These are phyloP conservation scores for Pythium brassicae DNA, from an alignment of 352 stramenopile genomes.

Conservation along the genomic window DNA sequence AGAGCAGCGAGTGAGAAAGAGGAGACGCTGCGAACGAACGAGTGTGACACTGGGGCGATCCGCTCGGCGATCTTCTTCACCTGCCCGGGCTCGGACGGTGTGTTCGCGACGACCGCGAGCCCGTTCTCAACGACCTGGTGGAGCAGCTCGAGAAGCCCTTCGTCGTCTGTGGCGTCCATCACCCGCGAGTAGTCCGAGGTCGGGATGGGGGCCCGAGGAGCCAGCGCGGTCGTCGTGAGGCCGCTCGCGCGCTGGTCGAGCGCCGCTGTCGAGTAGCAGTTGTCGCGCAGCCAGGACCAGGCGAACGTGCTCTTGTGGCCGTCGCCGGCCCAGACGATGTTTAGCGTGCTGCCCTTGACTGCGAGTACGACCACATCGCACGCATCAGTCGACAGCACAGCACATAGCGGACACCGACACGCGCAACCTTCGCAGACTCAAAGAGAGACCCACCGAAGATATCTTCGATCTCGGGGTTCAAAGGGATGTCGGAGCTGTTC, in stretches of 20 bases:
- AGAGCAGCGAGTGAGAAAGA: not conserved
- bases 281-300: slow-evolving; percentile 67
- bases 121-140: slow-evolving; percentile 67
- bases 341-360: slow-evolving; percentile 71
- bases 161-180: slow-evolving; percentile 50
- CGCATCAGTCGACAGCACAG: not conserved
- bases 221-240: slow-evolving; percentile 43
- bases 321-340: slow-evolving; percentile 63
- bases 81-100: slow-evolving; percentile 39
- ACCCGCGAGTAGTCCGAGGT: slow-evolving; percentile 58
- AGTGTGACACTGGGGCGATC: slow-evolving; percentile 77
- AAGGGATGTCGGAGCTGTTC: slow-evolving; percentile 62
- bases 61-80: slow-evolving; percentile 77
- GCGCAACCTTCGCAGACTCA: too few species aligned
- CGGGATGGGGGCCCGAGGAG: slow-evolving; percentile 43
- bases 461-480: slow-evolving; percentile 60
- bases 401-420: too few species aligned
- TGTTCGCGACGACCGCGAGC: slow-evolving; percentile 71
- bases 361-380: not conserved
- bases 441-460: slow-evolving; percentile 47
- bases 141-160: slow-evolving; percentile 63
- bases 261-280: slow-evolving; percentile 63
- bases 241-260: slow-evolving; percentile 43
- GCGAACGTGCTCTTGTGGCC: slow-evolving; percentile 66
- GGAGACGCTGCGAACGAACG: slow-evolving; percentile 23